Conservation (phyloP, 768 basidiomycete species). For the Calvatia gigantea region DNA sequence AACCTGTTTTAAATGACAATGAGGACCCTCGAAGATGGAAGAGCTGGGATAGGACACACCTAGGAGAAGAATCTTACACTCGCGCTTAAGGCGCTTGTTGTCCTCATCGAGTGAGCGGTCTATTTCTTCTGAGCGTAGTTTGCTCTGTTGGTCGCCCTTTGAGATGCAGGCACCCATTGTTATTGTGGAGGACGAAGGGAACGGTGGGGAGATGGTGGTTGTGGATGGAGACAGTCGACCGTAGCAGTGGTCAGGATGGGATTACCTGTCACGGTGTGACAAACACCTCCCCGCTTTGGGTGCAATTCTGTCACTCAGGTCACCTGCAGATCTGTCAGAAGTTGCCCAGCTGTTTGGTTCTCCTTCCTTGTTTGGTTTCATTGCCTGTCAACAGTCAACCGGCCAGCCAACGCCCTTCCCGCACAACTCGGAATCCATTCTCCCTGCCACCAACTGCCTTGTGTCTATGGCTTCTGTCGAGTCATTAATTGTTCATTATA, state of each 20-base stretch:
- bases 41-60: constrained; percentile 45
- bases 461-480: too few relatives aligned
- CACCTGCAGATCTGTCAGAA: not conserved
- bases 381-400: constrained; percentile 2
- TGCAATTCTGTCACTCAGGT: not conserved
- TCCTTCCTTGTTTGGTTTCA: constrained; percentile 6
- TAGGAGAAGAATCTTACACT: constrained; percentile 91
- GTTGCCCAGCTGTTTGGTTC: not conserved
- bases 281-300: not conserved
- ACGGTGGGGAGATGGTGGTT: constrained; percentile 1
- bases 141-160: constrained; percentile 51
- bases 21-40: not conserved
- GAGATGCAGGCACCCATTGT: constrained; percentile 74
- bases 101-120: constrained; percentile 88
- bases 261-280: constrained; percentile 4
- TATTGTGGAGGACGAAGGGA: not conserved
- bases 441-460: too few relatives aligned
- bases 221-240: constrained; percentile 11
- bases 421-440: not conserved
- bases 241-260: constrained; percentile 4
- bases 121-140: constrained; percentile 67
- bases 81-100: constrained; percentile 72
- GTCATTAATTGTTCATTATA: too few relatives aligned
- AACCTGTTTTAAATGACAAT: constrained; percentile 47
- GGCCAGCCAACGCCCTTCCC: too few relatives aligned